Conservation (phyloP, 1,139 yeast genomes). For the Suhomyces terraborum region DNA sequence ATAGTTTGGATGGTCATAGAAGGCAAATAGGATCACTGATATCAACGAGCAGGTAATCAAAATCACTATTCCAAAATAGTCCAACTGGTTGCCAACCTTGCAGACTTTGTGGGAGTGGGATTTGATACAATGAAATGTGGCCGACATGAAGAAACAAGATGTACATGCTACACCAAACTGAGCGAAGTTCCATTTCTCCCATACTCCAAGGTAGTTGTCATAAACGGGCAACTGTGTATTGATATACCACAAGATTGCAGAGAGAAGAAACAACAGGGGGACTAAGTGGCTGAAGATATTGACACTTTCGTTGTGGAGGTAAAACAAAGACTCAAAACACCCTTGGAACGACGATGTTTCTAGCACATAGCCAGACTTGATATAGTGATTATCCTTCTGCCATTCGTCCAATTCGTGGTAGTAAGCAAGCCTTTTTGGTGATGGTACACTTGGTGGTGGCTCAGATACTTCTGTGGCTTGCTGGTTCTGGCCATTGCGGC, state of each 20-base stretch:
- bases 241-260: constrained; percentile 26
- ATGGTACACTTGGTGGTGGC: neutral
- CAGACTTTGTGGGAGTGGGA: constrained; percentile 68
- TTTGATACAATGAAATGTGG: constrained; percentile 75
- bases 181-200: constrained; percentile 43
- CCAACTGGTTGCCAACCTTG: constrained; percentile 74
- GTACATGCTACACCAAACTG: constrained; percentile 46
- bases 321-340: constrained; percentile 59
- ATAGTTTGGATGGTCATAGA: constrained; percentile 49
- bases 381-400: constrained; percentile 86
- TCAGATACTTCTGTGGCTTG: neutral
- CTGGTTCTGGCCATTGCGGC: neutral
- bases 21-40: constrained; percentile 69
- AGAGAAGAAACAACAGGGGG: constrained; percentile 56
- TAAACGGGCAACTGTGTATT: constrained; percentile 39
- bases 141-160: constrained; percentile 71
- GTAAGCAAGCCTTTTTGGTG: constrained; percentile 17
- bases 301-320: constrained; percentile 82
- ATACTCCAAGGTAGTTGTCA: constrained; percentile 42
- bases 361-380: constrained; percentile 71
- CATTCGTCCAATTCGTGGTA: constrained; percentile 65
- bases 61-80: constrained; percentile 82
- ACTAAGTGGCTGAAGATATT: constrained; percentile 80
- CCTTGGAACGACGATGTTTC: constrained; percentile 57
- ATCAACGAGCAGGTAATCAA: constrained; percentile 75